Evolutionary conservation across 106 monocot species (phyloP), one percentile per base, ranked within the genome.

Genomic region (Dactylorhiza incarnata): DNA sequence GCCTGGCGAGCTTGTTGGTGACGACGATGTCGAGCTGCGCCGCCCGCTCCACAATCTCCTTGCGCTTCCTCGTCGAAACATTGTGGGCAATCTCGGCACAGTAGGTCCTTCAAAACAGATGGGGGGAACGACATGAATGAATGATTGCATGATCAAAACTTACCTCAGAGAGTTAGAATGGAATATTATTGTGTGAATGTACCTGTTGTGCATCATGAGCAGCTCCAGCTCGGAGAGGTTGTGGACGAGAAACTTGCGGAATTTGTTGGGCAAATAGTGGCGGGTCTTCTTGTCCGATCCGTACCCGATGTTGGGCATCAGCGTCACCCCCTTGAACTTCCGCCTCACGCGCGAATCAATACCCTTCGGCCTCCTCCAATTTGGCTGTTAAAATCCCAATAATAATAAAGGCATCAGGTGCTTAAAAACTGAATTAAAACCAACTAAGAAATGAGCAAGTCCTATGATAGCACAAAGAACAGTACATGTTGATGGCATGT

Each of bases 81-180:
- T 82, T 78, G 68, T 88, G 88, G 12, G 86, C 88, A 62, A 91
- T 91, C 72, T 88, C 88, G 45, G 91, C 88, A 70, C 88, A 82
- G 82, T 88, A 88, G 44, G 84, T 91, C 84, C 84, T 91, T 45
- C 5, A 22, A 37, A 23, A 37, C 37, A 37, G 37, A 37, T 37
- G 37, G 37, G 37, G 37, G 1, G 1, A 37, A 3, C 37, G 37
- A 37, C 37, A 37, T 37, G 37, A 37, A 29, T 29, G 29, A 29
- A 37, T 37, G 37, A 37, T 37, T 37, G 37, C 37, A 37, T 37
- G 37, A 37, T 37, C 37, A 37, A 37, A 37, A 2, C 37, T 37
- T 37, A 37, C 37, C 2, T 0, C 29, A 29, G 29, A 29, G 37
- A 3, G 37, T 37, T 37, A 52, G 51, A 13, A 52, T 9, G 51